phyloP scores from a whole-genome alignment of 331 rosid genomes.

The Prunus yedoensis region DNA sequence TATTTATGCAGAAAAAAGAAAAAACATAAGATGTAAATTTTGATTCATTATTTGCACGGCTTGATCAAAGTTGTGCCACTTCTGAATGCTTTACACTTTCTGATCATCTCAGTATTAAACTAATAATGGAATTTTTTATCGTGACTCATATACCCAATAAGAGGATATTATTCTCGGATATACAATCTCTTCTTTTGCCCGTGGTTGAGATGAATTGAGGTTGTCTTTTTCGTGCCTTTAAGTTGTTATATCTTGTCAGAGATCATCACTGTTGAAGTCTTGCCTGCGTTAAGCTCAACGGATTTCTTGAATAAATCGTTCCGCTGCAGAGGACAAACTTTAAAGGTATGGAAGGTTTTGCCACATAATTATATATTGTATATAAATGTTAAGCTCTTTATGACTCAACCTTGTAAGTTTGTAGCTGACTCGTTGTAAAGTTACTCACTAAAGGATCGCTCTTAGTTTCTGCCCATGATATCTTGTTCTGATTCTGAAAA shows the following conservation, averaged over 20 bases:
- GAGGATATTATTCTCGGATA: background rate
- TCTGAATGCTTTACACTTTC: constrained; percentile 3
- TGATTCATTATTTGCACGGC: background rate
- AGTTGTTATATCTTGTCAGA: background rate
- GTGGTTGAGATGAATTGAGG: background rate
- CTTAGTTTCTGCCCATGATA: background rate
- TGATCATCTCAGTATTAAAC: background rate
- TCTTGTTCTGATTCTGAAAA: background rate
- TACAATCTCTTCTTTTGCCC: background rate
- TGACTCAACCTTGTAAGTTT: background rate
- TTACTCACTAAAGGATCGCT: background rate
- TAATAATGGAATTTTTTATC: background rate
- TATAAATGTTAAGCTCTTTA: constrained; percentile 2
- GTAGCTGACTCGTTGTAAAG: background rate
- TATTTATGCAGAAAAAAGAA: background rate
- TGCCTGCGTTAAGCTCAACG: background rate
- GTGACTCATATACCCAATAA: background rate
- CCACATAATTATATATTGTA: background rate
- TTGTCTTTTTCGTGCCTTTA: constrained; percentile 5
- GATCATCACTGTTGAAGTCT: background rate
- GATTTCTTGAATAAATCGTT: background rate
- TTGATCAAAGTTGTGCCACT: background rate
- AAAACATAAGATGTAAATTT: background rate
- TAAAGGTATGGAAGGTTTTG: background rate
- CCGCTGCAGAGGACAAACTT: background rate